Evolutionary conservation across 2,329 filamentous ascomycete species (phyloP), one percentile per base, ranked within the genome.

Genomic region (Phialophora tarda): DNA sequence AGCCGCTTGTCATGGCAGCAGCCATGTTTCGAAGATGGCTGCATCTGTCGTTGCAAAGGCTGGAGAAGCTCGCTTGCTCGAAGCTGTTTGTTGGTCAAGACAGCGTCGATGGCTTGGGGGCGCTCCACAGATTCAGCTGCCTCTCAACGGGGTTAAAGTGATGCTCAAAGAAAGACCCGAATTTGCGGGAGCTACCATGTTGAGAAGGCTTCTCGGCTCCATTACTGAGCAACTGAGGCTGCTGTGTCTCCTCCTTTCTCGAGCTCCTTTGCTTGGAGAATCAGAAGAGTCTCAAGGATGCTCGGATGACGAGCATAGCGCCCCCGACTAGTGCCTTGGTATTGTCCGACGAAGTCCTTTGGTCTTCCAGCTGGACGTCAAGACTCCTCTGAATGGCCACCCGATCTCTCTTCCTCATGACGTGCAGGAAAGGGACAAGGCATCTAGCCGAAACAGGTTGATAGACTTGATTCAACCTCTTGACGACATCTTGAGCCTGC

Each of bases 11-110:
- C 48, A 51, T 51, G 21, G 48, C 1, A 2, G 21, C 21, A 51
- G 48, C 48, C 21, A 12, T 51, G 10, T 23, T 28, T 24, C 24
- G 48, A 51, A 23, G 24, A 21, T 51, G 48, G 48, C 48, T 23
- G 48, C 48, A 51, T 24, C 23, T 51, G 48, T n/a, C 3, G 48
- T 24, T 17, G 21, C 14, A 28, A 26, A 26, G 23, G 21, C 24
- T 23, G 24, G 21, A 17, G 23, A 51, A 51, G 48, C 48, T 51
- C 48, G 48, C 21, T 51, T 51, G 48, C 21, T 51, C 47, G 48
- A 23, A 4, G 23, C 10, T 26, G 48, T 44, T 8, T 23, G 48
- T 51, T 51, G 48, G 48, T 51, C 24, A 12, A 51, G 21, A 23
- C 8, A 28, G 6, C 3, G 48, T 26, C 48, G 23, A 51, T 51